Conservation (phyloP, 164 flowering plant genomes). For the Cinnamomum micranthum region DNA sequence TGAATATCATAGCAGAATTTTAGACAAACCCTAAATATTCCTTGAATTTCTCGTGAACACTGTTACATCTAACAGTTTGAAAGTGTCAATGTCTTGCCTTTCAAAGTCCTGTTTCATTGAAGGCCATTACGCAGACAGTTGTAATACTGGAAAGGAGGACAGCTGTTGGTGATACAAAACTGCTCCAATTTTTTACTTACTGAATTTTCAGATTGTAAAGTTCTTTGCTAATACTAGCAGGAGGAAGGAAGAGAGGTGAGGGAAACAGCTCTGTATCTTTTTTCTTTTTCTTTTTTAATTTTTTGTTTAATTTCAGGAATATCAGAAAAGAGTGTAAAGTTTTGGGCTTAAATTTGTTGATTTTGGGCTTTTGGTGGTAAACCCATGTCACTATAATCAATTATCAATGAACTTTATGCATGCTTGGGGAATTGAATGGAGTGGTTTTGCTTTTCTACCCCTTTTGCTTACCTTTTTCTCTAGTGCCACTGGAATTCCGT, state of each 20-base stretch:
- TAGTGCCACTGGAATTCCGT: neutral
- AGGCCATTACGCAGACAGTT: too few species aligned
- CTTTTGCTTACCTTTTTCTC: neutral
- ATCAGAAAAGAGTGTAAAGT: neutral
- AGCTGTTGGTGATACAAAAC: too few species aligned
- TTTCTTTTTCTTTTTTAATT: neutral
- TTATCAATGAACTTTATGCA: neutral
- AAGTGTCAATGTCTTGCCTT: too few species aligned
- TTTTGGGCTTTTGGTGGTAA: neutral
- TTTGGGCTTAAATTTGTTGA: neutral
- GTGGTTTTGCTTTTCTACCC: neutral
- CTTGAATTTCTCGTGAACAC: neutral
- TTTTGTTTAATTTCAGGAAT: constrained; percentile 2
- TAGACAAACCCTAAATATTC: too few species aligned
- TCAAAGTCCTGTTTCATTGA: too few species aligned
- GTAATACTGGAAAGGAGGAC: too few species aligned
- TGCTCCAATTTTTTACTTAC: too few species aligned
- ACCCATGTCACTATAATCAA: neutral
- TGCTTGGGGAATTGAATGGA: neutral
- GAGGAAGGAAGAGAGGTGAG: neutral
- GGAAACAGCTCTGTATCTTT: neutral
- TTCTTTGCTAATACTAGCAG: neutral
- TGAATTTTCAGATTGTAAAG: too few species aligned
- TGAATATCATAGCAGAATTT: too few species aligned
- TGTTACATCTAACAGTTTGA: too few species aligned